A percentile compares a stretch with the other conserved stretches of the same genome.
phyloP scores from a whole-genome alignment of 768 basidiomycete genomes.

The Tylopilus rubrobrunneus region DNA sequence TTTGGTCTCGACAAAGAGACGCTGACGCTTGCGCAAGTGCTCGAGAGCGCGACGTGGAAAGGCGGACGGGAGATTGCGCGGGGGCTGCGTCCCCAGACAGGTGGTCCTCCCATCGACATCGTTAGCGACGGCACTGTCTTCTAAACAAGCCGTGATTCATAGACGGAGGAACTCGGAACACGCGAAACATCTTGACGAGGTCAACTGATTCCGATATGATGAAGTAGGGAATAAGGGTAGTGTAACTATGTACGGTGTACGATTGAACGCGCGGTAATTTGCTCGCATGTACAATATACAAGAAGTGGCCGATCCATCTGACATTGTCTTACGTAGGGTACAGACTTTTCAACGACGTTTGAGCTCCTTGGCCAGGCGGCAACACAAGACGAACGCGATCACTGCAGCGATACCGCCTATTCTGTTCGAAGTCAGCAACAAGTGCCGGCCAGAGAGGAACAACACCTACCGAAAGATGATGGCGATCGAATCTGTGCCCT shows the following conservation, averaged over 20 bases:
- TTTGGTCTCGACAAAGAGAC: conserved; percentile 36
- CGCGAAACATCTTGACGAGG: too few species aligned
- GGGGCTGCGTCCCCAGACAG: conserved; percentile 61
- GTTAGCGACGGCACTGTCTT: conserved; percentile 45
- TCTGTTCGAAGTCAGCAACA: background rate
- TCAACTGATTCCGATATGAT: background rate
- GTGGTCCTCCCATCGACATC: conserved; percentile 85
- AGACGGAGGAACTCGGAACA: too few species aligned
- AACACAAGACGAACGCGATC: conserved; percentile 52
- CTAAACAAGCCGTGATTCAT: background rate
- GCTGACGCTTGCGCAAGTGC: conserved; percentile 71
- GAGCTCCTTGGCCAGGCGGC: conserved; percentile 52
- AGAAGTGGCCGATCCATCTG: background rate
- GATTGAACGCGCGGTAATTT: background rate
- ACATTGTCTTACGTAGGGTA: background rate
- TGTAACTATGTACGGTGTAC: background rate
- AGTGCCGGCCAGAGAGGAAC: background rate
- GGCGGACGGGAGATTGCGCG: conserved; percentile 92
- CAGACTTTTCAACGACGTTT: conserved; percentile 26
- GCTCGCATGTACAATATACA: background rate
- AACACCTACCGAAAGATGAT: conserved; percentile 67
- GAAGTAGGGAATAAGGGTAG: background rate
- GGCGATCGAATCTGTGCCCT: conserved; percentile 49
- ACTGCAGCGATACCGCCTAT: conserved; percentile 54
- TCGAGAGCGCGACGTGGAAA: conserved; percentile 97